Evolutionary conservation across 371 early-diverging fungal species (phyloP), one percentile per base, ranked within the genome.

Genomic region (Syncephalastrum contaminatum): DNA sequence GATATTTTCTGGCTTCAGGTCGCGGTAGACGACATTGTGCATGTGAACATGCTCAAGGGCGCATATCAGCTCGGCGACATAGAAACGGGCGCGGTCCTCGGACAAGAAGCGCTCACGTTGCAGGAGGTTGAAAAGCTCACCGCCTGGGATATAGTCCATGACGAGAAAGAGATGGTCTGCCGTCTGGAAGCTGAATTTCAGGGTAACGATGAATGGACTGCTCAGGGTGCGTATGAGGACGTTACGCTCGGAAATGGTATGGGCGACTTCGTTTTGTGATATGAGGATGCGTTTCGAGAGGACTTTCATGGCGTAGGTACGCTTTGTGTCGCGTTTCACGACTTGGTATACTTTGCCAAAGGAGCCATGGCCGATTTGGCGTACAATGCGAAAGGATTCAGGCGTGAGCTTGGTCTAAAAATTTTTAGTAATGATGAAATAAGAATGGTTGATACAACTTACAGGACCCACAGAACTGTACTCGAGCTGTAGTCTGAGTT

Each of bases 331-430:
- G 47, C 81, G 83, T 55, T 94, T 87, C 22, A 86, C 72, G 36
- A 88, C 90, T 46, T 91, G 87, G 30, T 89, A 79, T 4, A 95
- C 93, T 59, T 92, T 92, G 39, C 93, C 93, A 69, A 90, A 92
- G 22, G 81, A 81, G 4, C 93, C 94, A 59, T 83, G 86, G 5
- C 94, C 94, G 16, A 95, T 57, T 1, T 91, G 76, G 45, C 87
- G 86, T 0, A 92, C 64, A 27, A 90, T 78, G 15, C 85, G 84
- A 66, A 92, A 92, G 59, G 88, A 86, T 10, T 77, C 72, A 2
- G 86, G 78, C 2, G 80, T 75, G 15, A 91, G 60, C 43, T 85
- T 76, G 21, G 51, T 30, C 58, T 58, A 44, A 42, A 13, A 50
- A 54, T 15, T 46, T 39, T 19, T 20, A 7, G 39, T 14, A n/a